These are phyloP conservation scores for Phytopythium litorale DNA, from an alignment of 352 stramenopile genomes.

Conservation along the genomic window DNA sequence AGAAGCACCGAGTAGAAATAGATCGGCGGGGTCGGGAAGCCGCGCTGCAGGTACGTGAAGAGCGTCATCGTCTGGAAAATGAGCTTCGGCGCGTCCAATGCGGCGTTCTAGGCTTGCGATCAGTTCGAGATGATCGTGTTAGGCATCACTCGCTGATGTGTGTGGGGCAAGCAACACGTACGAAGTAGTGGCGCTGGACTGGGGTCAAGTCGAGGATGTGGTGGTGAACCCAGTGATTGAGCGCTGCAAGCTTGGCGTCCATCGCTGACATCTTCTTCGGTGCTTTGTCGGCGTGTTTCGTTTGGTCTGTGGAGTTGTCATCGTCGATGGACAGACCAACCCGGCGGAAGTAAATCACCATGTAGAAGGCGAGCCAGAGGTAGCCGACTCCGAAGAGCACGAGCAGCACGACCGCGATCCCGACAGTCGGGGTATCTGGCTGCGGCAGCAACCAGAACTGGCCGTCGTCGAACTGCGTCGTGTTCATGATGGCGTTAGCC, in stretches of 20 bases:
- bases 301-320: background rate
- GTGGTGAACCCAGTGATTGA: background rate
- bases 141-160: background rate
- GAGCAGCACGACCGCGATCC: slow-evolving; percentile 1
- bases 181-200: slow-evolving; percentile 3
- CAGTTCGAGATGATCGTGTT: too few species aligned
- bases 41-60: slow-evolving; percentile 25
- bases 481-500: slow-evolving; percentile 7
- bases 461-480: slow-evolving; percentile 13
- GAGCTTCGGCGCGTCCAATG: slow-evolving; percentile 36
- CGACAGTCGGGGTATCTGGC: slow-evolving; percentile 6
- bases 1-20: slow-evolving; percentile 33
- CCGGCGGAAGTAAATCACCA: background rate
- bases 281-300: background rate
- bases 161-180: background rate
- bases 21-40: slow-evolving; percentile 36
- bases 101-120: slow-evolving; percentile 11
- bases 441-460: slow-evolving; percentile 25
- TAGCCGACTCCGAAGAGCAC: slow-evolving; percentile 6
- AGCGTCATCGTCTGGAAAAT: slow-evolving; percentile 41
- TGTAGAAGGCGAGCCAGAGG: slow-evolving; percentile 1
- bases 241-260: background rate
- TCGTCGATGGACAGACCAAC: background rate
- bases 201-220: background rate
- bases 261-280: background rate